Base-by-base conservation (phyloP, 202 grass and related monocot species). In the Brachypodium distachyon region DNA sequence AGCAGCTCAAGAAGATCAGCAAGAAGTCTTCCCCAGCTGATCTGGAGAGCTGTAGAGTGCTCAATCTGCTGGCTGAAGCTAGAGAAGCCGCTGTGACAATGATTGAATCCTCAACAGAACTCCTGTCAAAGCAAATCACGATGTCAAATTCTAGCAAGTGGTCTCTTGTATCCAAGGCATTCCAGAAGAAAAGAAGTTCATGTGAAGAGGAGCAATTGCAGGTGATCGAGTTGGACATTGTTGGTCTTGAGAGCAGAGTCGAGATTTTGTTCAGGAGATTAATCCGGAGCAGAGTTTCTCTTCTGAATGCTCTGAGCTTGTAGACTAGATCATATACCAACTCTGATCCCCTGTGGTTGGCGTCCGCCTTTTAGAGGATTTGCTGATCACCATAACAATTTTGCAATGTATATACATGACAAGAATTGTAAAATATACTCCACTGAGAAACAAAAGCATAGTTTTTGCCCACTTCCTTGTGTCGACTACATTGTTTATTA, bases 231-330 rank as follows among this genome's bases (percentile, higher is more conserved):
- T 37, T 68, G 59, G 59, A 78, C 41, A 41, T 87, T 62, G 70
- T 32, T 85, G 68, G 71, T 40, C 67, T 90, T 44, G 68, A 87
- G 28, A 87, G 41, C 21, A 7, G 73, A 70, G 11, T 85, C 6
- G 78, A 80, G 53, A 3, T n/a, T 71, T 22, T 90, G n/a, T 90
- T 85, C 73, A 51, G 63, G 68, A 79, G 56, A 80, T 29, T 90
- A 25, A 73, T 93, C 64, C 91, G 79, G 59, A 82, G 82, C 62
- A 80, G 81, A 74, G 84, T 83, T 2, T 85, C 87, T 47, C 54
- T 90, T 64, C 58, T 90, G 3, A 93, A 93, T 43, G 19, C 68
- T 51, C 82, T 86, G 23, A 87, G 67, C 61, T 81, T 73, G 17
- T 91, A 83, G 66, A 77, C n/a, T 18, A 16, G 23, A 13, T 57